A percentile compares a stretch with the other conserved stretches of the same genome.
Conservation (phyloP, 768 basidiomycete genomes). For the Xerocomellus amylosporus region DNA sequence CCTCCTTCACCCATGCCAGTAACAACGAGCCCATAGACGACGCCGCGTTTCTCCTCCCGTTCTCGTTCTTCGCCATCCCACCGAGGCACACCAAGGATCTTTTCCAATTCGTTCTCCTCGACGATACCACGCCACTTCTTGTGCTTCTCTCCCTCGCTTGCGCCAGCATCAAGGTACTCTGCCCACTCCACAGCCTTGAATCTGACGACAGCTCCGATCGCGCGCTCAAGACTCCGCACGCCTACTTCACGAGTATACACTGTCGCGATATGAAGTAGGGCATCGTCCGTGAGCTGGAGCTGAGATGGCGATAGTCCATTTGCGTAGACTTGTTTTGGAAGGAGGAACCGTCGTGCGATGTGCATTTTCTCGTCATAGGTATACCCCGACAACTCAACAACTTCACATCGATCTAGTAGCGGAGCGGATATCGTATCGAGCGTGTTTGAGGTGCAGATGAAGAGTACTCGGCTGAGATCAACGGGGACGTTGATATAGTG, state of each 20-base stretch:
- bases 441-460: conserved; percentile 90
- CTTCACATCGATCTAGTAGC: conserved; percentile 85
- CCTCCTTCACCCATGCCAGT: conserved; percentile 86
- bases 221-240: conserved; percentile 85
- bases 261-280: conserved; percentile 68
- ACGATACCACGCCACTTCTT: conserved; percentile 59
- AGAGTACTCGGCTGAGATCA: conserved; percentile 83
- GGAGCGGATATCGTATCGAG: conserved; percentile 88
- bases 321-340: conserved; percentile 82
- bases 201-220: conserved; percentile 84
- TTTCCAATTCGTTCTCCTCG: conserved; percentile 70
- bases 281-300: conserved; percentile 65
- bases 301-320: conserved; percentile 68
- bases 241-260: conserved; percentile 90
- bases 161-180: conserved; percentile 44
- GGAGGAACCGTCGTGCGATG: conserved; percentile 81
- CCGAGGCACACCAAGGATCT: conserved; percentile 75
- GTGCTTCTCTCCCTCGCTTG: conserved; percentile 19
- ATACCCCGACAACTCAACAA: conserved; percentile 81
- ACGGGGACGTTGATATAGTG: conserved; percentile 90
- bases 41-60: conserved; percentile 66
- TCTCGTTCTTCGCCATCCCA: conserved; percentile 82
- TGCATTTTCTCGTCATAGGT: conserved; percentile 90
- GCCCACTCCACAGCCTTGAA: conserved; percentile 93
- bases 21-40: conserved; percentile 87